phyloP scores from a whole-genome alignment of 1,284 basidiomycete species.

The Marasmius tenuissimus region DNA sequence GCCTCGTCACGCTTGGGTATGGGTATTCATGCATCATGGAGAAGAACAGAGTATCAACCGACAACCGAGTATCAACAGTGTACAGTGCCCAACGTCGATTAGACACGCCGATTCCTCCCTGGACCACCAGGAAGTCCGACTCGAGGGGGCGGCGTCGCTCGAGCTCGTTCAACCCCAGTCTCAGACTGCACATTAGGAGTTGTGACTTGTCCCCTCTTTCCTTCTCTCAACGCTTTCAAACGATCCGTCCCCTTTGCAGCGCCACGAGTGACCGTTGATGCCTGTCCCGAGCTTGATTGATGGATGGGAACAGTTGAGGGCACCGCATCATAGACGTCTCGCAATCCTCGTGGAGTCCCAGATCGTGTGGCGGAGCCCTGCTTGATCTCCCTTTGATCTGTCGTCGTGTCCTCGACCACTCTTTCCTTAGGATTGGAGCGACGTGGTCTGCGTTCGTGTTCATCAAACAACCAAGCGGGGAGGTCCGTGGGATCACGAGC shows the following conservation, averaged over 20 bases:
- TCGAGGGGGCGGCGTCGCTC: slow-evolving; percentile 3
- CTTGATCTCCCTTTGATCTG: slow-evolving; percentile 16
- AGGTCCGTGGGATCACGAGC: slow-evolving; percentile 58
- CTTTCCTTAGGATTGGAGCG: slow-evolving; percentile 16
- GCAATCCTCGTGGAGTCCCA: slow-evolving; percentile 27
- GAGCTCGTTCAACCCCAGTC: not conserved
- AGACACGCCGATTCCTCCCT: not conserved
- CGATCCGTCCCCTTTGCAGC: slow-evolving; percentile 41
- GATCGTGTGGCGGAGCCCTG: slow-evolving; percentile 3
- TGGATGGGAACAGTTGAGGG: slow-evolving; percentile 12
- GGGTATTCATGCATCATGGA: too few relatives aligned
- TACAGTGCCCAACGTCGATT: not conserved
- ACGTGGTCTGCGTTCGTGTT: slow-evolving; percentile 45
- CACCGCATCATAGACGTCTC: slow-evolving; percentile 37
- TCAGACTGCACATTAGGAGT: not conserved
- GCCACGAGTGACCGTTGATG: not conserved
- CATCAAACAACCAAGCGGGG: slow-evolving; percentile 68
- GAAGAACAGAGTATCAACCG: too few relatives aligned
- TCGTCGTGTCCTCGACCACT: slow-evolving; percentile 17
- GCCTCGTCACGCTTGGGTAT: too few relatives aligned
- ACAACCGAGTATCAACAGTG: too few relatives aligned
- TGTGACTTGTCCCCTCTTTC: slow-evolving; percentile 37
- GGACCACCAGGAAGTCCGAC: not conserved
- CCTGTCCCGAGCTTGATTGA: not conserved
- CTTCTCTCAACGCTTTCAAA: slow-evolving; percentile 53